Conservation (phyloP, 2,329 filamentous ascomycete genomes). For the Aspergillus sojae region DNA sequence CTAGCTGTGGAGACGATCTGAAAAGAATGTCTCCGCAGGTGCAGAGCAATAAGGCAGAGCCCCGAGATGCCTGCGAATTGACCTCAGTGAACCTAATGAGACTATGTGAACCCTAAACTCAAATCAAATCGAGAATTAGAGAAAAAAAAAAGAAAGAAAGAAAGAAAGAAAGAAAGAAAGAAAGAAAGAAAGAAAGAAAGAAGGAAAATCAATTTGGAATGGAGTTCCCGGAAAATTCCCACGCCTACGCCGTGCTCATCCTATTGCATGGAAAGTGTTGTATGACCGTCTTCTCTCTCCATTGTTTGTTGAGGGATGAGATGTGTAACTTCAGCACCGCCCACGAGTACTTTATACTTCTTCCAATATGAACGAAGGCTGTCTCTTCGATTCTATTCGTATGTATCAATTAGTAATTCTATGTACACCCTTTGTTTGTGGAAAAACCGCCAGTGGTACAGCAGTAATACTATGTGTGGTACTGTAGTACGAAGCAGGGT, state of each 20-base stretch:
- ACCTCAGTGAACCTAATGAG: not conserved
- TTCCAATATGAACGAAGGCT: not conserved
- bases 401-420: not conserved
- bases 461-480: not conserved
- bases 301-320: not conserved
- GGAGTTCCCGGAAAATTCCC: not conserved
- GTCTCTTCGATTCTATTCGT: not conserved
- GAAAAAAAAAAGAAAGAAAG: too few relatives aligned
- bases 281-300: not conserved
- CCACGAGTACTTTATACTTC: not conserved
- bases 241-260: not conserved
- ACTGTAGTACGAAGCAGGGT: not conserved
- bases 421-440: not conserved
- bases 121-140: too few relatives aligned
- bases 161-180: too few relatives aligned
- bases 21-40: not conserved
- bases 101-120: too few relatives aligned
- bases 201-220: not conserved
- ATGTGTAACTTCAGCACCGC: not conserved
- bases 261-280: not conserved
- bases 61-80: not conserved
- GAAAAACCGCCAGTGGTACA: not conserved
- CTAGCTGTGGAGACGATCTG: not conserved
- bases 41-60: not conserved
- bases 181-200: not conserved